Evolutionary conservation across 2,329 filamentous ascomycete genomes (phyloP).

Genomic region (Ilyonectria robusta): DNA sequence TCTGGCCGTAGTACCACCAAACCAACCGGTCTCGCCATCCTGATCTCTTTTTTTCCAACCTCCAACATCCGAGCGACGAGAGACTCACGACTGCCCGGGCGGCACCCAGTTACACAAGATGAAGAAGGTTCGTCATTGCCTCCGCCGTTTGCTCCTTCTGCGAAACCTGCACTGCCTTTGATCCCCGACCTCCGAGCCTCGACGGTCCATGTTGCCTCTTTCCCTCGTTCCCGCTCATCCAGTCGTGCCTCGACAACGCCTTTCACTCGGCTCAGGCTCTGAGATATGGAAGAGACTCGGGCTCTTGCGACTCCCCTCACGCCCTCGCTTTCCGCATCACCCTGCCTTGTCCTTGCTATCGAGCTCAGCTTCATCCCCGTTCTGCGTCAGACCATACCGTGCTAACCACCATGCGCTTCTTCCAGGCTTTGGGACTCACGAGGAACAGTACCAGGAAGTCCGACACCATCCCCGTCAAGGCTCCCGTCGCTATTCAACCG

Average conservation of each 20-base stretch:
- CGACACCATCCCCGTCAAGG: conserved; percentile 82
- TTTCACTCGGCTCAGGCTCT: conserved; percentile 8
- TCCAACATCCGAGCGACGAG: conserved; percentile 39
- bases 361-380: conserved; percentile 29
- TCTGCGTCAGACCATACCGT: conserved; percentile 37
- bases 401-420: conserved; percentile 61
- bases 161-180: conserved; percentile 21
- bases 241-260: conserved; percentile 19
- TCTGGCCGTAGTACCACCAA: conserved; percentile 37
- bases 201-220: conserved; percentile 11
- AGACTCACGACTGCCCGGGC: conserved; percentile 47
- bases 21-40: conserved; percentile 41
- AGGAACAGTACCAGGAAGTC: conserved; percentile 78
- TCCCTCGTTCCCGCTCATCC: background rate
- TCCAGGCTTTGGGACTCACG: conserved; percentile 86
- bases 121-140: conserved; percentile 55
- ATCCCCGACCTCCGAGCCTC: conserved; percentile 7
- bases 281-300: conserved; percentile 7
- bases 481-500: conserved; percentile 88
- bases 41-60: conserved; percentile 40
- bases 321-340: conserved; percentile 9
- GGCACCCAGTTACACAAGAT: conserved; percentile 53
- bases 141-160: conserved; percentile 33
- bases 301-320: background rate
- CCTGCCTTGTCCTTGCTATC: conserved; percentile 28